phyloP scores from a whole-genome alignment of 768 basidiomycete genomes.

The Boletus sp. region DNA sequence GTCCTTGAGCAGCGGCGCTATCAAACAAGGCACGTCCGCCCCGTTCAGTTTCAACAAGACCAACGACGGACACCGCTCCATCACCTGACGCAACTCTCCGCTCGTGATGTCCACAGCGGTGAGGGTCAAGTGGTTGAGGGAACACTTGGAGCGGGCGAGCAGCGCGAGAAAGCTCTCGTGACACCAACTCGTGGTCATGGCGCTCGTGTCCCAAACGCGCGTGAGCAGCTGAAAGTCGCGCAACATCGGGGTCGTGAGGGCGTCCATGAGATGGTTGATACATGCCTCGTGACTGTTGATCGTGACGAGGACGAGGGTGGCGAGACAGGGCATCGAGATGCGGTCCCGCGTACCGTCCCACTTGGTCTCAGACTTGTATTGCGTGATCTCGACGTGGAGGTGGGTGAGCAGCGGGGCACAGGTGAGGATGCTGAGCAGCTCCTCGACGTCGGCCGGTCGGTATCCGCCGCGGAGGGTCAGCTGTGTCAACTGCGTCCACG shows the following conservation, averaged over 20 bases:
- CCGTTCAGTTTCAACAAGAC: constrained; percentile 30
- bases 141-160: constrained; percentile 26
- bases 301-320: constrained; percentile 30
- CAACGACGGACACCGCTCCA: constrained; percentile 30
- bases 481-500: constrained; percentile 32
- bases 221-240: constrained; percentile 33
- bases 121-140: constrained; percentile 31
- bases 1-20: constrained; percentile 23
- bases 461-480: constrained; percentile 31
- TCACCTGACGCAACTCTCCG: constrained; percentile 21
- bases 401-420: constrained; percentile 26
- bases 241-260: constrained; percentile 19
- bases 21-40: constrained; percentile 18
- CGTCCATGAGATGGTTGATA: constrained; percentile 25
- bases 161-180: constrained; percentile 28
- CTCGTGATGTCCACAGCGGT: constrained; percentile 24
- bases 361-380: constrained; percentile 28
- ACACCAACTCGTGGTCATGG: constrained; percentile 27
- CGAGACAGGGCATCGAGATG: constrained; percentile 29
- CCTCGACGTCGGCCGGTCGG: constrained; percentile 25
- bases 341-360: constrained; percentile 21
- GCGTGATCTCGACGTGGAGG: constrained; percentile 32
- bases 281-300: constrained; percentile 30
- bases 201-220: constrained; percentile 32
- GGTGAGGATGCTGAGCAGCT: constrained; percentile 24